Percentiles rank a stretch among this genome's conserved stretches.
phyloP scores from a whole-genome alignment of 192 early-diverging fungal species.

The Coemansia furcata region DNA sequence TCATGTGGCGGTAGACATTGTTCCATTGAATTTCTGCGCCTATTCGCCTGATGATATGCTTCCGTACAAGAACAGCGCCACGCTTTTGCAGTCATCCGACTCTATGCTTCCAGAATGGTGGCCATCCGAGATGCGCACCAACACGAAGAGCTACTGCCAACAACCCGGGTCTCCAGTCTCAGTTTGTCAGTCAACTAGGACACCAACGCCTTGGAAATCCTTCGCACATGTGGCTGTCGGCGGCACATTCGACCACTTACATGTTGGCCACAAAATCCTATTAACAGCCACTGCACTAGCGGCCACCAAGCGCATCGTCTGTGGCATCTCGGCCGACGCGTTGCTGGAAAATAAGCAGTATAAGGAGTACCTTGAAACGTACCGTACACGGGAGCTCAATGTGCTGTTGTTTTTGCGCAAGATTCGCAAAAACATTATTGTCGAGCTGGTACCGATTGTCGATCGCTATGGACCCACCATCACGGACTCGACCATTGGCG shows the following conservation, averaged over 20 bases:
- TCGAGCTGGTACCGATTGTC: conserved; percentile 65
- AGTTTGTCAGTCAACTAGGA: conserved; percentile 1
- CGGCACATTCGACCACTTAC: conserved; percentile 97
- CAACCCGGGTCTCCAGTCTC: background rate
- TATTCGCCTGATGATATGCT: conserved; percentile 44
- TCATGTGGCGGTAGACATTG: conserved; percentile 15
- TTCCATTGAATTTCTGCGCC: conserved; percentile 42
- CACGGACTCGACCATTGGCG: conserved; percentile 67
- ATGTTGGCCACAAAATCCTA: conserved; percentile 92
- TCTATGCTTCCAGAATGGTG: conserved; percentile 36
- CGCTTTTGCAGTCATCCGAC: conserved; percentile 11
- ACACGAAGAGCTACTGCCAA: background rate
- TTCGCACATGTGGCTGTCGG: conserved; percentile 61
- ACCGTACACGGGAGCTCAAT: conserved; percentile 57
- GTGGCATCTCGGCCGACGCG: conserved; percentile 66
- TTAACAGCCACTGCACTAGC: conserved; percentile 78
- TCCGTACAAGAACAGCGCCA: conserved; percentile 13
- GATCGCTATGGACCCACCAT: conserved; percentile 89
- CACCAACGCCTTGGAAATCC: conserved; percentile 25
- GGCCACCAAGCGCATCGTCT: conserved; percentile 62
- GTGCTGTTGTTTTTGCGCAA: conserved; percentile 64
- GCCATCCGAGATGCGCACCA: conserved; percentile 26
- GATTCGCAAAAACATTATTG: conserved; percentile 41
- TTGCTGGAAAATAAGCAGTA: conserved; percentile 73
- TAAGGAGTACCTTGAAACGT: conserved; percentile 65